Base-by-base conservation (phyloP, 129 eudicot species). In the Lactuca saligna region DNA sequence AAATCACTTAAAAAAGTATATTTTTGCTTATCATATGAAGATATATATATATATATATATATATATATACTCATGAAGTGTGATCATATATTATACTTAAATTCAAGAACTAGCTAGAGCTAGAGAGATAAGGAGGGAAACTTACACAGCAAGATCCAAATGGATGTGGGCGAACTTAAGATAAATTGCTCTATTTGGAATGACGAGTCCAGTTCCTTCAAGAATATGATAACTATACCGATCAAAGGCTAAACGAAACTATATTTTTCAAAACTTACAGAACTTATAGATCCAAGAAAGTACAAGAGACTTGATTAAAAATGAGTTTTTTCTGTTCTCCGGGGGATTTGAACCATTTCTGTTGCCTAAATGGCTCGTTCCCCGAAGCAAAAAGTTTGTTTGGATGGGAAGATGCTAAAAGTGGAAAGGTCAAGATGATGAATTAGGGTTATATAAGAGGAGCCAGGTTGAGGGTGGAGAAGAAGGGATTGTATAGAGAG, bases 371-470 rank as follows among this genome's bases (percentile, higher is more conserved):
- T 44, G 58, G 67, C 35, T 71, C 75, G 17, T 20, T 8, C 49
- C 59, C 76, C 56, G 16, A 71, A 49, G 49, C 3, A 13, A 59
- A 31, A 39, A 32, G 48, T 38, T 8, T 39, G 65, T 39, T 69
- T 39, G 65, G 74, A 69, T 32, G 3, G 59, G 51, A 72, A 17
- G 72, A 17, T 20, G 25, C 59, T 17, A 61, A 54, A 44, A 65
- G 7, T 58, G 51, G 64, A 70, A 72, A 71, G 68, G 44, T 81
- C 54, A 76, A 81, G 76, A 77, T 62, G 78, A 54, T 65, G 84
- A 68, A 69, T 68, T 56, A 64, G 75, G 82, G 32, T 66, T 69
- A 53, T 78, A 75, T 78, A 78, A 41, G 76, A 38, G 29, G 75
- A 0, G 29, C 29, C 29, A 25, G 46, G 44, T 2, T 58, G 34